Percentiles rank a stretch among this genome's conserved stretches.
These are phyloP conservation scores for Fagopyrum tataricum DNA, from an alignment of 148 eudicot genomes.

Conservation along the genomic window DNA sequence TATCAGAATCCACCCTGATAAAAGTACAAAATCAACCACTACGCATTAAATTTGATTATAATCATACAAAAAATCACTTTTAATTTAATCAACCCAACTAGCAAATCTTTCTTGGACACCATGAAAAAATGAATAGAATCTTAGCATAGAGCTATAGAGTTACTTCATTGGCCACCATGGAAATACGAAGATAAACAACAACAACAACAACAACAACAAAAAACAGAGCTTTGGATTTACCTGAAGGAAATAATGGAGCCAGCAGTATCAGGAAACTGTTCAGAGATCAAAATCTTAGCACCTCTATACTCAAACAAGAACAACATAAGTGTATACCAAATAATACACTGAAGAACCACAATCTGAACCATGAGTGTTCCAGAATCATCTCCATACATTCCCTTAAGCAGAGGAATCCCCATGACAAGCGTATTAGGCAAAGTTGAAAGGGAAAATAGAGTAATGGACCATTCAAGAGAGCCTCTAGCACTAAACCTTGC, in stretches of 20 bases:
- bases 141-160: no score
- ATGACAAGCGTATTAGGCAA: constrained; percentile 80
- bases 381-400: constrained; percentile 70
- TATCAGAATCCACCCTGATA: constrained; percentile 52
- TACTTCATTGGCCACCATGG: no score
- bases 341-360: constrained; percentile 71
- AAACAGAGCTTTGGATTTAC: neutral
- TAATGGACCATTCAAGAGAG: constrained; percentile 71
- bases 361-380: constrained; percentile 77
- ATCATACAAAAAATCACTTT: no score
- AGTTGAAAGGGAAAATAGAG: constrained; percentile 65
- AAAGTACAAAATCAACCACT: neutral
- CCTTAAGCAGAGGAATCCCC: constrained; percentile 76
- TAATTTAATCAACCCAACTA: neutral
- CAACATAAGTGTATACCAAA: constrained; percentile 77
- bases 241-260: constrained; percentile 49
- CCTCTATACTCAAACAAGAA: constrained; percentile 80
- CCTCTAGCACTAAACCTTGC: constrained; percentile 43
- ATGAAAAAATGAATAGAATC: no score
- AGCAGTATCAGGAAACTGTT: constrained; percentile 69
- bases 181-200: no score
- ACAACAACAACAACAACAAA: no score
- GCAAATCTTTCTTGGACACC: no score
- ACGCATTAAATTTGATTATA: neutral
- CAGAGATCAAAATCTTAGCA: constrained; percentile 56